Evolutionary conservation across 148 eudicot genomes (phyloP), one percentile per base, ranked within the genome.

Genomic region (Salicornia ramosissima): DNA sequence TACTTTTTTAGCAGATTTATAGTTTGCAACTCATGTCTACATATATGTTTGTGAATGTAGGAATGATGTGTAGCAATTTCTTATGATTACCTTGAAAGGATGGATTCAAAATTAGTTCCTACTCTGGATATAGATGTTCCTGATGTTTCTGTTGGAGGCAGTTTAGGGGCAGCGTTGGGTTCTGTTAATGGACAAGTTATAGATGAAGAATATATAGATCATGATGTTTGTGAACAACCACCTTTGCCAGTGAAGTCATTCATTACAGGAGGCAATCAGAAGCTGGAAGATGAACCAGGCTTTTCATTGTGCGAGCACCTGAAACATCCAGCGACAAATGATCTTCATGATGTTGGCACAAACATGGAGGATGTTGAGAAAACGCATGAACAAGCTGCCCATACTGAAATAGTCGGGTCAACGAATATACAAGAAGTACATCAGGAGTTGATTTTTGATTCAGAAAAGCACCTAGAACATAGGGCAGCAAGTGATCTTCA

Each of bases 351-450:
- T 46, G 78, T 25, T 64, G 67, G 33, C 50, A 65, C 64, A 49
- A 47, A 58, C 33, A 25, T 30, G 54, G 68, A 66, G 22, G 40
- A 46, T 71, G 39, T 7, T 30, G 46, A 49, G 24, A 75, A 78
- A 71, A 63, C 63, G 49, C 74, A 71, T 26, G 81, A 72, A 71
- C 55, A 65, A 40, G 61, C 53, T 46, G 29, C 30, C 22, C 57
- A 47, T 19, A 15, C 56, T 56, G 82, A 49, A 72, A 65, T 60
- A 30, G 74, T 46, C 24, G 75, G 54, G 19, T 64, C 68, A 28
- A 50, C 45, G 65, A 80, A 71, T 4, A 31, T 30, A 43, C 40
- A 30, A n/a, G n/a, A n/a, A 12, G 53, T 54, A 63, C 25, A 49
- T 52, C 22, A 34, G 70, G 63, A 65, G 64, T 47, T 52, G 29